Evolutionary conservation across 805 yeast genomes (phyloP).

Genomic region (Scheffersomyces amazonensis): DNA sequence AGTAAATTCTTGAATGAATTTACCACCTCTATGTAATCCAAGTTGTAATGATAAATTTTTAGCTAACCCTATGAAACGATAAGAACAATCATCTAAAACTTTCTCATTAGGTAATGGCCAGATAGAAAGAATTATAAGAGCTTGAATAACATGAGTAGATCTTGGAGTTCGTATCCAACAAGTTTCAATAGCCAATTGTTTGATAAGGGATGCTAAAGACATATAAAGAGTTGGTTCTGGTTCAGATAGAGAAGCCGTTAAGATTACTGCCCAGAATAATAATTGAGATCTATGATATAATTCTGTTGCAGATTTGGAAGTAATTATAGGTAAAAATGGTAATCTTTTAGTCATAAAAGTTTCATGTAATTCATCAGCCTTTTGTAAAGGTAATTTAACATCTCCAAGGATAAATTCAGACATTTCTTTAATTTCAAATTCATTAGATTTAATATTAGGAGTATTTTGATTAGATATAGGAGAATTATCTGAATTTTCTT

Average conservation of each 20-base stretch:
- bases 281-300: constrained; percentile 80
- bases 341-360: constrained; percentile 64
- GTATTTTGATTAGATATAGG: constrained; percentile 15
- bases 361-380: constrained; percentile 71
- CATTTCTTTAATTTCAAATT: constrained; percentile 18
- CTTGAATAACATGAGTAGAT: constrained; percentile 91
- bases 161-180: constrained; percentile 94
- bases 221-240: constrained; percentile 83
- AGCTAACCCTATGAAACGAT: constrained; percentile 84
- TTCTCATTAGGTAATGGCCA: constrained; percentile 96
- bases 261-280: constrained; percentile 86
- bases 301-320: constrained; percentile 68
- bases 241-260: constrained; percentile 82
- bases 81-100: constrained; percentile 87
- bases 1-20: constrained; percentile 85
- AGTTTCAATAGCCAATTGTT: constrained; percentile 84
- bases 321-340: constrained; percentile 78
- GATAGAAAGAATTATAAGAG: constrained; percentile 73
- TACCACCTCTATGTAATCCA: constrained; percentile 85
- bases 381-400: constrained; percentile 59
- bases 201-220: constrained; percentile 71
- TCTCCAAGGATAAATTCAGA: constrained; percentile 76
- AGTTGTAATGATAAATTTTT: constrained; percentile 79
- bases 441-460: constrained; percentile 1
- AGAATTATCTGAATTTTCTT: constrained; percentile 27